These are phyloP conservation scores for Fraxinus pennsylvanica DNA, from an alignment of 257 asterid species.

Conservation along the genomic window DNA sequence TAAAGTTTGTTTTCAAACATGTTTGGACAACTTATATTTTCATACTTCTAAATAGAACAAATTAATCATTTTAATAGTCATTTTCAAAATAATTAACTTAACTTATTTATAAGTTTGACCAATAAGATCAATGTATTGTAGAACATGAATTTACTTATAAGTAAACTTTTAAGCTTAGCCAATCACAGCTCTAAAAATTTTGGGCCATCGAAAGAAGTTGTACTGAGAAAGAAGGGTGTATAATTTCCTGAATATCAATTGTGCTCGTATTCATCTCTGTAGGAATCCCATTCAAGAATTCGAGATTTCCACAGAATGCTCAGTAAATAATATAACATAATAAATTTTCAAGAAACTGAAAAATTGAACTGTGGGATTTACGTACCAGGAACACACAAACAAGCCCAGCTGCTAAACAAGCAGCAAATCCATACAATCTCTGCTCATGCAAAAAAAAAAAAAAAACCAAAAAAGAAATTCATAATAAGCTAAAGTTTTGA, in stretches of 20 bases:
- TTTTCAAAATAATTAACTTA: neutral
- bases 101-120: neutral
- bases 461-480: neutral
- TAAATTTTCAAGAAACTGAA: neutral
- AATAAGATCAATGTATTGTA: neutral
- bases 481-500: slow-evolving; percentile 22
- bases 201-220: neutral
- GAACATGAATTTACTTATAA: neutral
- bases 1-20: neutral
- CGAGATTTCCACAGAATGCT: neutral
- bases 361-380: slow-evolving; percentile 16
- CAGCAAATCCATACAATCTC: slow-evolving; percentile 89
- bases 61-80: neutral
- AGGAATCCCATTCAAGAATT: neutral
- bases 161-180: neutral
- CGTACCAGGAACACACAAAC: slow-evolving; percentile 83
- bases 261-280: neutral
- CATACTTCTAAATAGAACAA: neutral
- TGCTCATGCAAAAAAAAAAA: slow-evolving; percentile 40
- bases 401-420: slow-evolving; percentile 74
- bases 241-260: neutral
- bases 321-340: neutral
- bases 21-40: neutral
- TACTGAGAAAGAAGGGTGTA: neutral
- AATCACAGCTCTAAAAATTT: neutral